These are phyloP conservation scores for Ascochyta viciae-villosae DNA, from an alignment of 2,329 filamentous ascomycete genomes.

Conservation along the genomic window DNA sequence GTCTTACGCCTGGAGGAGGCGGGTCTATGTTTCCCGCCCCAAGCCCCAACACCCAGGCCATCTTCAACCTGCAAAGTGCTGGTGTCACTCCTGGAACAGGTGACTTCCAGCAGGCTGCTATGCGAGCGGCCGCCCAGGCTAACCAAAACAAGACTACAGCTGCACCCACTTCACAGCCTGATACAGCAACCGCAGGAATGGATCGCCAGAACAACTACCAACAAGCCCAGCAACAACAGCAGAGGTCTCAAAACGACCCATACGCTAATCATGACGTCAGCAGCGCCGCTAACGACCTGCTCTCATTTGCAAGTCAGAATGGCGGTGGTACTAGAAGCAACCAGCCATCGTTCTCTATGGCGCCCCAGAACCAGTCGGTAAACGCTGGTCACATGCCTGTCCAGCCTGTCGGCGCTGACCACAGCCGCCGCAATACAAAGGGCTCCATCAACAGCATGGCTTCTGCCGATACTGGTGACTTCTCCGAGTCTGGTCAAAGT, in stretches of 20 bases:
- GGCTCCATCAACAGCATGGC: conserved; percentile 66
- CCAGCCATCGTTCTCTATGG: conserved; percentile 58
- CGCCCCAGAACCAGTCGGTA: conserved; percentile 47
- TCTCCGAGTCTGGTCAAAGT: conserved; percentile 75
- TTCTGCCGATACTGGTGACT: conserved; percentile 64
- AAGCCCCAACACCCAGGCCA: conserved; percentile 82
- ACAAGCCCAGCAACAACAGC: conserved; percentile 49
- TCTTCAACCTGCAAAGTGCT: conserved; percentile 81
- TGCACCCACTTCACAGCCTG: conserved; percentile 54
- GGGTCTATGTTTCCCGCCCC: conserved; percentile 97
- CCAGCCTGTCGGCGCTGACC: conserved; percentile 57
- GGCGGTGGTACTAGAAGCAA: conserved; percentile 64
- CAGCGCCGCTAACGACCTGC: conserved; percentile 92
- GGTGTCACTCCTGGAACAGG: conserved; percentile 88
- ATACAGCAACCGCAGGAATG: conserved; percentile 51
- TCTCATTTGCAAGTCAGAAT: conserved; percentile 79
- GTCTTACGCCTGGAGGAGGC: conserved; percentile 90
- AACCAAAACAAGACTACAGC: conserved; percentile 52
- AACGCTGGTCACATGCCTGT: conserved; percentile 56
- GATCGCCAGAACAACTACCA: conserved; percentile 64
- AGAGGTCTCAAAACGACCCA: conserved; percentile 61
- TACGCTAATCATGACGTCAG: conserved; percentile 90
- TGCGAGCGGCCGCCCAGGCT: conserved; percentile 72
- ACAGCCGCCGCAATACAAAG: conserved; percentile 59
- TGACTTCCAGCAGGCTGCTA: conserved; percentile 92